Percentiles rank a stretch among this genome's conserved stretches.
phyloP scores from a whole-genome alignment of 148 eudicot species.

The Simmondsia chinensis region DNA sequence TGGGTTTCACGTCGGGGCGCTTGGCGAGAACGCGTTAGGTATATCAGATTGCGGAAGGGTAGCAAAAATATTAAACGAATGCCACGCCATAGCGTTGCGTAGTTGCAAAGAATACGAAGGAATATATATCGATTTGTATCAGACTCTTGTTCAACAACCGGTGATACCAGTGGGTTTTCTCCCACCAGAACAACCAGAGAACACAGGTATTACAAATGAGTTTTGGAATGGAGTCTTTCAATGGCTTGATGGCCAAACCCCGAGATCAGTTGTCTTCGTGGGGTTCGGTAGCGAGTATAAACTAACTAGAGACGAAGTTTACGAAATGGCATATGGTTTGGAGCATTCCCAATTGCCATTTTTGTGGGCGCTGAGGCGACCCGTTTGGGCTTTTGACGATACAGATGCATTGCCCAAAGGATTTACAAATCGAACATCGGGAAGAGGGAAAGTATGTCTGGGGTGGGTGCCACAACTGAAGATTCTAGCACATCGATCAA shows the following conservation, averaged over 20 bases:
- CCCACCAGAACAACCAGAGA: slow-evolving; percentile 2
- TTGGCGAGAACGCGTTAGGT: neutral
- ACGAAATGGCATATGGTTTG: slow-evolving; percentile 14
- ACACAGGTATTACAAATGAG: neutral
- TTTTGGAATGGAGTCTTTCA: slow-evolving; percentile 7
- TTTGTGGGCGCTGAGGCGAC: slow-evolving; percentile 11
- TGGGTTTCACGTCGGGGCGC: neutral
- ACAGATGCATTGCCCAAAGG: neutral
- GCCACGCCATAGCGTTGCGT: neutral
- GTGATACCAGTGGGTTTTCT: slow-evolving; percentile 13
- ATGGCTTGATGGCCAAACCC: slow-evolving; percentile 14
- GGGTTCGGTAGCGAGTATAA: slow-evolving; percentile 20
- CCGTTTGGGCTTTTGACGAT: slow-evolving; percentile 7
- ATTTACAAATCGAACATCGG: neutral
- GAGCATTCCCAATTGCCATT: slow-evolving; percentile 12
- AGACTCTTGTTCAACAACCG: neutral
- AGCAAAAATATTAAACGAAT: neutral
- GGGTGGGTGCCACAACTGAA: slow-evolving; percentile 25
- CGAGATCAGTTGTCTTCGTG: slow-evolving; percentile 12
- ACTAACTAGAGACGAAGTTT: slow-evolving; percentile 6
- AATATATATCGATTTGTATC: slow-evolving; percentile 6
- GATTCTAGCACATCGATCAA: slow-evolving; percentile 16
- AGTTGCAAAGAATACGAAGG: slow-evolving; percentile 11
- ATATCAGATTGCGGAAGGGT: neutral
- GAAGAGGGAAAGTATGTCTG: slow-evolving; percentile 7